Percentiles rank a stretch among this genome's conserved stretches.
Evolutionary conservation across 2,329 filamentous ascomycete species (phyloP).

Genomic region (Hymenoscyphus salicellus): DNA sequence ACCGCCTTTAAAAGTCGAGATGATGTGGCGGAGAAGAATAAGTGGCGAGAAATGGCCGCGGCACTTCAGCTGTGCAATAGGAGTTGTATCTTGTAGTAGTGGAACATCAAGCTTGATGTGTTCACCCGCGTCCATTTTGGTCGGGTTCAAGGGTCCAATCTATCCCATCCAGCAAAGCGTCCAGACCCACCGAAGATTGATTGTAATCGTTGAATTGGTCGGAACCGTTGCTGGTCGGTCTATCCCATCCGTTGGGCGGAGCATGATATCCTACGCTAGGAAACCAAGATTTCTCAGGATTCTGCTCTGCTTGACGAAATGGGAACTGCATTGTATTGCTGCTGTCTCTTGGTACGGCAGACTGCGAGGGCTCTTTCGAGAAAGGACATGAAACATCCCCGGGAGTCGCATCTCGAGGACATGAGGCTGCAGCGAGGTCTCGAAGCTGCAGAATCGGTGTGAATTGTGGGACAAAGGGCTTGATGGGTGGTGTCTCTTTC

Average conservation of each 20-base stretch:
- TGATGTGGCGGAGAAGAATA: background rate
- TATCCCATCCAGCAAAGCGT: constrained; percentile 1
- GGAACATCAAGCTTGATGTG: background rate
- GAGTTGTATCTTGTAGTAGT: background rate
- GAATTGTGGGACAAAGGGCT: background rate
- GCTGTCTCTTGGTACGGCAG: background rate
- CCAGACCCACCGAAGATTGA: background rate
- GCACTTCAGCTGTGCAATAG: no score
- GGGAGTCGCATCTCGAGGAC: background rate
- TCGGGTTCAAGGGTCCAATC: background rate
- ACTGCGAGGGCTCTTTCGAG: background rate
- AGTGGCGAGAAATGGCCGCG: background rate
- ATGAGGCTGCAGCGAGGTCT: background rate
- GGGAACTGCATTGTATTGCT: constrained; percentile 16
- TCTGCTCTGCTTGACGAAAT: constrained; percentile 11
- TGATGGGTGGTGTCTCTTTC: background rate
- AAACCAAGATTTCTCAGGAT: background rate
- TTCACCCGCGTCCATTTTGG: background rate
- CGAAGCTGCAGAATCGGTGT: background rate
- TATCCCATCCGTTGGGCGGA: background rate
- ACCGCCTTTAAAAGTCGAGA: background rate
- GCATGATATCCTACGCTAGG: background rate
- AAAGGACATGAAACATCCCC: background rate
- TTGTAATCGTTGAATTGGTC: background rate
- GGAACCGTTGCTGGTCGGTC: background rate